Conservation (phyloP, 495 filamentous ascomycete genomes). For the Xylaria telfairii region DNA sequence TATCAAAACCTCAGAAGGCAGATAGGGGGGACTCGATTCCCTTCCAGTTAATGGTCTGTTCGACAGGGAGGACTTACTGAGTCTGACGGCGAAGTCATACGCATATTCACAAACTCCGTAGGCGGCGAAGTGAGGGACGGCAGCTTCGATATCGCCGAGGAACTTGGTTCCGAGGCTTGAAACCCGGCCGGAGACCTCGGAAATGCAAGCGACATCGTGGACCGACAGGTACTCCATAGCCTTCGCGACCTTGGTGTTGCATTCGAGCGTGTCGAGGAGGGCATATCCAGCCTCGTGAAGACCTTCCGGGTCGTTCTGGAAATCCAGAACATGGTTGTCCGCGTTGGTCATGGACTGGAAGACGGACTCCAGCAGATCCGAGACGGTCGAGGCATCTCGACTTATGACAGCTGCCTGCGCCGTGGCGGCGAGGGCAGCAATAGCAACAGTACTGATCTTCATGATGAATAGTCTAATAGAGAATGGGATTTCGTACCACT, state of each 20-base stretch:
- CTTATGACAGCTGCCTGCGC: neutral
- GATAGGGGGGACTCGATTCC: neutral
- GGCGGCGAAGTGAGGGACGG: neutral
- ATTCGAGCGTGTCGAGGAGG: constrained; percentile 7
- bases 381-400: neutral
- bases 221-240: neutral
- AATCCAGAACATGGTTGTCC: constrained; percentile 15
- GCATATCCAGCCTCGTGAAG: constrained; percentile 6
- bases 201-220: constrained; percentile 1
- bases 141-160: constrained; percentile 4
- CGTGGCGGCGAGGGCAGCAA: neutral
- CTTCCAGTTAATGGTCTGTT: neutral
- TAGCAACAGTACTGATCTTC: neutral
- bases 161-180: neutral
- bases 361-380: neutral
- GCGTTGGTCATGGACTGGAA: constrained; percentile 14
- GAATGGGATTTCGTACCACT: neutral
- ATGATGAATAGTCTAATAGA: neutral
- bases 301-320: neutral
- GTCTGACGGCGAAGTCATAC: neutral
- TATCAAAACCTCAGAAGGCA: neutral
- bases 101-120: constrained; percentile 8
- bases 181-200: neutral
- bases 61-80: constrained; percentile 16
- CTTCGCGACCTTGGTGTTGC: neutral